Evolutionary conservation across 352 stramenopile species (phyloP).

Genomic region (Saprolegnia diclina): DNA sequence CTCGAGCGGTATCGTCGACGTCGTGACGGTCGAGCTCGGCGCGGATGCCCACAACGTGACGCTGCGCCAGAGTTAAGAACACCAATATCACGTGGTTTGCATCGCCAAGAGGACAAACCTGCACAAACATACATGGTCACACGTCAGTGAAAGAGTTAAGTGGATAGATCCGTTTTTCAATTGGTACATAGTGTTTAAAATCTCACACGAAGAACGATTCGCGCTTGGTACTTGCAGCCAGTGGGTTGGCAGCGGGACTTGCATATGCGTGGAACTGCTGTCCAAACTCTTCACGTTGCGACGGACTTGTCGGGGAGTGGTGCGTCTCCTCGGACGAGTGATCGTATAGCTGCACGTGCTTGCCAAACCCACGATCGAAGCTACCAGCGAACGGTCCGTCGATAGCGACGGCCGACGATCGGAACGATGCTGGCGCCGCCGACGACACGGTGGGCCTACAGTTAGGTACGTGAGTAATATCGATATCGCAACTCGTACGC

Average conservation of each 20-base stretch:
- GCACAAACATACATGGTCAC: too few species aligned
- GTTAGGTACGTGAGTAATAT: background rate
- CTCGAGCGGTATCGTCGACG: background rate
- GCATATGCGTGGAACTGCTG: background rate
- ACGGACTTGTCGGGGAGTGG: slow-evolving; percentile 13
- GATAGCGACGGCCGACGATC: background rate
- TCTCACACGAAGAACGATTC: background rate
- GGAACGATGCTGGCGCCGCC: background rate
- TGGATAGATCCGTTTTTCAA: background rate
- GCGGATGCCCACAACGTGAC: background rate
- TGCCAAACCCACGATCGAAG: slow-evolving; percentile 5
- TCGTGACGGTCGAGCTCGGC: slow-evolving; percentile 9
- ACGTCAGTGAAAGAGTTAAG: too few species aligned
- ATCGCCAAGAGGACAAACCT: too few species aligned
- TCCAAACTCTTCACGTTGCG: slow-evolving; percentile 13
- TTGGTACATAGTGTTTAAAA: slow-evolving; percentile 2
- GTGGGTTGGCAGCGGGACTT: background rate
- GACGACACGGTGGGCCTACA: background rate
- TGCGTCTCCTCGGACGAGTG: slow-evolving; percentile 17
- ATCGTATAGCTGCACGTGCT: slow-evolving; percentile 7
- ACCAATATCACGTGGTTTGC: too few species aligned
- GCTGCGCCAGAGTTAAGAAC: background rate
- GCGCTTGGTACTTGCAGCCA: background rate
- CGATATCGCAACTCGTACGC: background rate
- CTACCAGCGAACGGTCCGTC: background rate